Evolutionary conservation across 1,139 yeast species (phyloP), one percentile per base, ranked within the genome.

Genomic region (Debaryomycetaceae sp.): DNA sequence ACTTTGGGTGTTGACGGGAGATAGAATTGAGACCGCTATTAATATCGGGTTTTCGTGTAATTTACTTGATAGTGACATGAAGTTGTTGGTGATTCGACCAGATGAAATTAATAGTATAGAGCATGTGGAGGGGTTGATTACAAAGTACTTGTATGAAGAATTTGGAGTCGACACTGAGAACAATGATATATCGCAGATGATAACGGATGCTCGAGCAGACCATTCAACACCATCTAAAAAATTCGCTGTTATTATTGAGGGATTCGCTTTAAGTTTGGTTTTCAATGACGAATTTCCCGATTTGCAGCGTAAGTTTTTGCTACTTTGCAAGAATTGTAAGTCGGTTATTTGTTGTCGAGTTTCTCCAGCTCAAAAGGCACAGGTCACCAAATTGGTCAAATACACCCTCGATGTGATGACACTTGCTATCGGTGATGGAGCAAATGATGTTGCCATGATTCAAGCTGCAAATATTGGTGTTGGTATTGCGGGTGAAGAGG

Each of bases 21-120:
- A 93, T 66, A 87, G 91, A 68, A 95, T 93, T 41, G 99, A 93
- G 68, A 93, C 99, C 31, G 99, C 99, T 7, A 93, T 93, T 60
- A 93, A 93, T 60, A 93, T 93, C 71, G 99, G 99, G 5, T 93
- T 89, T 62, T 89, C 97, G 9, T 93, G 98, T 75, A 93, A 93
- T 58, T 72, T 93, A 52, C 75, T 93, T 50, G 89, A 87, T 50
- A 88, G 81, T 55, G 87, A 83, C 36, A 93, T 93, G 99, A 86
- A 88, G 56, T 71, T 93, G 45, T 67, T 93, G 48, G 89, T 91
- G 14, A 76, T 91, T 13, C 66, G 77, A 46, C 75, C 80, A 5
- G 71, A 68, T 36, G 66, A 59, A 38, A 46, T 54, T 6, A 59
- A 63, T 44, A 59, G 62, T 49, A 50, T 58, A 22, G 63, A 53